Base-by-base conservation (phyloP, 2,329 filamentous ascomycete genomes). In the Neoscytalidium dimidiatum region DNA sequence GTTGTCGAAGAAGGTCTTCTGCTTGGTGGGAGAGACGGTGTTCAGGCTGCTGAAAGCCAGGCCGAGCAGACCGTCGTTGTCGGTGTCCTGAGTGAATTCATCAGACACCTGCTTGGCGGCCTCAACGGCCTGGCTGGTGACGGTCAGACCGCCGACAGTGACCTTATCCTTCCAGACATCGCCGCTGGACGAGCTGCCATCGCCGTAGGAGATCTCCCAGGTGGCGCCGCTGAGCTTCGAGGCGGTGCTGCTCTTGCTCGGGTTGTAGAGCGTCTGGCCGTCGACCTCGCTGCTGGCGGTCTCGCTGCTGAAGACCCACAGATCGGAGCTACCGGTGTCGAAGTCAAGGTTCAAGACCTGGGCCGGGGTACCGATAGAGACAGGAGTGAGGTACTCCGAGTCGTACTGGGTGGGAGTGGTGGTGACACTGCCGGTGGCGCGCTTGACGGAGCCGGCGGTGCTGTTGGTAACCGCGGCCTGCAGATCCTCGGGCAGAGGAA, bases 321-420 rank as follows among this genome's bases (percentile, higher is more conserved):
- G 84, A 77, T 90, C 88, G 44, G 87, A 82, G 68, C 81, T 89
- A 68, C 82, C 89, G 17, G 90, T 93, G 69, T 93, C 91, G 67
- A 93, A 84, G 73, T 92, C 89, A 66, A 93, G 74, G 66, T 87
- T 84, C 23, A 60, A n/a, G 17, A 60, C 56, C 38, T 60, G 56
- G 3, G 56, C 56, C 13, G 56, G 56, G 17, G 67, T 78, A 48
- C 90, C 91, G 67, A 92, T 80, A 2, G 80, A 82, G 49, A 92
- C 85, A 0, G 88, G 86, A 68, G 74, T 79, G 2, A 81, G 74
- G 69, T 81, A 81, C 26, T 70, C 68, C 8, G 70, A 71, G 52
- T 77, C 75, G 66, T 75, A 74, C 38, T 60, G 17, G 5, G 56
- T 60, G 29, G 60, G 60, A 11, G 60, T 62, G 60, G 43, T 62